Percentiles rank a stretch among this genome's conserved stretches.
Conservation (phyloP, 2,329 filamentous ascomycete species). For the Penicillium sclerotigenum region DNA sequence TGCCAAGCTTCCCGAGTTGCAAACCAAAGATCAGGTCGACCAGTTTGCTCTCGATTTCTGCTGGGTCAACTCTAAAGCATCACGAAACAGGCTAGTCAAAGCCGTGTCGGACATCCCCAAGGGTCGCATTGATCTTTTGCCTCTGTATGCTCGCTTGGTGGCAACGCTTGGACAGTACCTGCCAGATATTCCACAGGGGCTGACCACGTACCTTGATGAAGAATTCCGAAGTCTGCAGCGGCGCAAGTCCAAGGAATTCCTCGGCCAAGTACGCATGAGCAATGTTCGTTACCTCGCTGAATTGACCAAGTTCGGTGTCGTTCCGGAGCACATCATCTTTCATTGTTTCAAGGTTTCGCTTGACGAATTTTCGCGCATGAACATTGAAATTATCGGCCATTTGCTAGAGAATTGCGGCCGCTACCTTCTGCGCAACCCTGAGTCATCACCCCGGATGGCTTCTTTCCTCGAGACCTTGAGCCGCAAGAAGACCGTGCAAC, state of each 20-base stretch:
- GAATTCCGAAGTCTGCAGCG: conserved; percentile 96
- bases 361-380: conserved; percentile 97
- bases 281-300: conserved; percentile 98
- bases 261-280: conserved; percentile 86
- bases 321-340: conserved; percentile 97
- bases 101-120: conserved; percentile 92
- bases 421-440: conserved; percentile 86
- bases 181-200: conserved; percentile 85
- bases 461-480: conserved; percentile 93
- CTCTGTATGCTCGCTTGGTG: conserved; percentile 86
- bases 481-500: conserved; percentile 92
- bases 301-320: conserved; percentile 94
- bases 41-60: conserved; percentile 94
- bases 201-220: conserved; percentile 89
- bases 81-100: conserved; percentile 88
- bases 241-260: conserved; percentile 95
- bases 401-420: conserved; percentile 93
- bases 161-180: conserved; percentile 92
- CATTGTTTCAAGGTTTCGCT: conserved; percentile 97
- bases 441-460: conserved; percentile 88
- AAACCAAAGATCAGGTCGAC: conserved; percentile 86
- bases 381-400: conserved; percentile 97
- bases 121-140: conserved; percentile 84
- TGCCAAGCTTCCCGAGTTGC: conserved; percentile 82
- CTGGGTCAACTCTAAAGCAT: conserved; percentile 97